Evolutionary conservation across 2,329 filamentous ascomycete genomes (phyloP), one percentile per base, ranked within the genome.

Genomic region (Trichophyton verrucosum): DNA sequence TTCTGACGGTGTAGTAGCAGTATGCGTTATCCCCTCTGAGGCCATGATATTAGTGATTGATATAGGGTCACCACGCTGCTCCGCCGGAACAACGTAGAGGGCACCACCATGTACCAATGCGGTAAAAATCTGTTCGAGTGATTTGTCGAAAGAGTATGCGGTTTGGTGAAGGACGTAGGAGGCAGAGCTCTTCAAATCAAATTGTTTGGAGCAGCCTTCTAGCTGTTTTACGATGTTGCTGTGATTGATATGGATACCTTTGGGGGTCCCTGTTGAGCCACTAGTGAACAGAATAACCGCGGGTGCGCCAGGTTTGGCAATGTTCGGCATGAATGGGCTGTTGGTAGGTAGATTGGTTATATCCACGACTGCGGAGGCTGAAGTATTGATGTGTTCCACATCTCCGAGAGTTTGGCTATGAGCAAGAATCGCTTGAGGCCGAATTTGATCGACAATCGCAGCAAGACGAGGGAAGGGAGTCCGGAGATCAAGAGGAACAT

Each of bases 401-500:
- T 61, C 33, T 13, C 22, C 15, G 17, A 22, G 17, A 1, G 67
- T 71, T 8, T 57, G 46, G n/a, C 42, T 47, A 60, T 73, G 62
- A 30, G 63, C 55, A 1, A 78, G 61, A 5, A 77, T 62, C 1
- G 65, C 65, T 0, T 24, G 38, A 3, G 71, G 71, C 47, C 68
- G 55, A 55, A 69, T 70, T 53, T 71, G 67, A 1, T 66, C 38
- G 1, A 69, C 68, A 1, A 76, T 69, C 3, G 61, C 57, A 0
- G 65, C 60, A 0, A 77, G 70, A 1, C 77, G 69, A 5, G 66
- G 20, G 0, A 67, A 15, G 0, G 70, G 66, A 8, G 67, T 70
- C 0, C 66, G 62, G 0, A 68, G 53, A 59, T 81, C 80, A 0
- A 81, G 66, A 1, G 72, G 72, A 2, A 74, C 61, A 58, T 71